phyloP scores from a whole-genome alignment of 495 filamentous ascomycete species.

The Podospora pseudoanserina region DNA sequence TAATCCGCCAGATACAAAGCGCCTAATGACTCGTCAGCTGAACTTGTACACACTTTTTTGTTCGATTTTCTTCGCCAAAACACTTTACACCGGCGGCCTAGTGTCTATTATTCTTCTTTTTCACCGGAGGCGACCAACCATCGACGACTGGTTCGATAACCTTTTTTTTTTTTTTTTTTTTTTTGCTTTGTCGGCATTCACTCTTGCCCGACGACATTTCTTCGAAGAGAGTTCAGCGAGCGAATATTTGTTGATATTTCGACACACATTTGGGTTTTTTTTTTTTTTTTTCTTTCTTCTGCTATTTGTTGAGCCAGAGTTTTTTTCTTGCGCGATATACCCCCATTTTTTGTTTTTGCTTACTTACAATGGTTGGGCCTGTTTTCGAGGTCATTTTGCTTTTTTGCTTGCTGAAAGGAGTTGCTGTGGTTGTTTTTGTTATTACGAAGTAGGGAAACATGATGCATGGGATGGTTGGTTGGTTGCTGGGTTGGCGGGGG shows the following conservation, averaged over 20 bases:
- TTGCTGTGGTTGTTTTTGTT: slow-evolving; percentile 1
- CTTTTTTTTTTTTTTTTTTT: slow-evolving; percentile 11
- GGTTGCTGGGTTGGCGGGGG: too few species aligned
- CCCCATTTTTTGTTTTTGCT: too few species aligned
- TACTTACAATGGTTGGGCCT: not conserved
- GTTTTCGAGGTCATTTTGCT: slow-evolving; percentile 1
- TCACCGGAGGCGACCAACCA: not conserved
- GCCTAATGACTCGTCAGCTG: not conserved
- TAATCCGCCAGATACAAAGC: not conserved
- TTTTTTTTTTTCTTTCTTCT: not conserved
- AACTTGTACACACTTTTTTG: not conserved
- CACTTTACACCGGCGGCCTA: slow-evolving; percentile 15
- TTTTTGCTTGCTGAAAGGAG: slow-evolving; percentile 7
- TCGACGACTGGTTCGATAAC: not conserved
- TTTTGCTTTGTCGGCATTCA: slow-evolving; percentile 6
- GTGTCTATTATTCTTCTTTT: slow-evolving; percentile 25
- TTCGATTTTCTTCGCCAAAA: not conserved
- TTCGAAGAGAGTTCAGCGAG: slow-evolving; percentile 13
- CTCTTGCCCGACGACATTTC: slow-evolving; percentile 24
- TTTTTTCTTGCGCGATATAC: too few species aligned
- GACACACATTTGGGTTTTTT: not conserved
- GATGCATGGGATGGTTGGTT: not conserved
- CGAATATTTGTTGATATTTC: too few species aligned
- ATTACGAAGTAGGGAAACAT: not conserved
- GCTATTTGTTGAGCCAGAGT: not conserved